These are phyloP conservation scores for Dendrobium nobile DNA, from an alignment of 106 monocot species.

Conservation along the genomic window DNA sequence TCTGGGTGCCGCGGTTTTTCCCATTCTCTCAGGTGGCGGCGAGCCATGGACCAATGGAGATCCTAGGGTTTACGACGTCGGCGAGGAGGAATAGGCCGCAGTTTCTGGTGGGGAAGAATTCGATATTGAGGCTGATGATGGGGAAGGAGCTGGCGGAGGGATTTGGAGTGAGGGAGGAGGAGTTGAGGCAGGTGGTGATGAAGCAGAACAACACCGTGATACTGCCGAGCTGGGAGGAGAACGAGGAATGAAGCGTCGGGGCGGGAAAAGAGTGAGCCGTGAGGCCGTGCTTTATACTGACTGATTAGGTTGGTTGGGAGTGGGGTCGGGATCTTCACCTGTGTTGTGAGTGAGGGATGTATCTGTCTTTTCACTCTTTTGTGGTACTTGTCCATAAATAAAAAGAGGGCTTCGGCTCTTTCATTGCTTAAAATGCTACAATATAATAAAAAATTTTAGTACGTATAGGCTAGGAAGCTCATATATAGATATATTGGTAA, in stretches of 20 bases:
- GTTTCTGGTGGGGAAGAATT: slow-evolving; percentile 64
- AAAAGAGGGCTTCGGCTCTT: too few relatives aligned
- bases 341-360: too few relatives aligned
- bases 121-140: slow-evolving; percentile 43
- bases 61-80: slow-evolving; percentile 89
- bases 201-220: slow-evolving; percentile 57
- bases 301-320: too few relatives aligned
- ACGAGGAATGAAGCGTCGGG: not conserved
- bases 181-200: slow-evolving; percentile 25
- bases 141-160: slow-evolving; percentile 81
- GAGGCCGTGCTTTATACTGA: too few relatives aligned
- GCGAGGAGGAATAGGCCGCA: slow-evolving; percentile 59
- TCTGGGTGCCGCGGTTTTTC: slow-evolving; percentile 74
- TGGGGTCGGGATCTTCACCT: too few relatives aligned
- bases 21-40: slow-evolving; percentile 88
- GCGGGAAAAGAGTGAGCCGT: not conserved
- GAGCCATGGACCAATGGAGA: slow-evolving; percentile 50
- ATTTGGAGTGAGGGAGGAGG: slow-evolving; percentile 45
- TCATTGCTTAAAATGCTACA: too few relatives aligned
- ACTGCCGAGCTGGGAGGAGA: slow-evolving; percentile 38
- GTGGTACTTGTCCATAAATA: too few relatives aligned
- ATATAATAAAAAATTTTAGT: too few relatives aligned
- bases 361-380: too few relatives aligned
- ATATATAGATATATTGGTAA: too few relatives aligned
- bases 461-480: too few relatives aligned